Percentiles rank a stretch among this genome's conserved stretches.
These are phyloP conservation scores for Middelhovenomyces tepae DNA, from an alignment of 805 yeast species.

Conservation along the genomic window DNA sequence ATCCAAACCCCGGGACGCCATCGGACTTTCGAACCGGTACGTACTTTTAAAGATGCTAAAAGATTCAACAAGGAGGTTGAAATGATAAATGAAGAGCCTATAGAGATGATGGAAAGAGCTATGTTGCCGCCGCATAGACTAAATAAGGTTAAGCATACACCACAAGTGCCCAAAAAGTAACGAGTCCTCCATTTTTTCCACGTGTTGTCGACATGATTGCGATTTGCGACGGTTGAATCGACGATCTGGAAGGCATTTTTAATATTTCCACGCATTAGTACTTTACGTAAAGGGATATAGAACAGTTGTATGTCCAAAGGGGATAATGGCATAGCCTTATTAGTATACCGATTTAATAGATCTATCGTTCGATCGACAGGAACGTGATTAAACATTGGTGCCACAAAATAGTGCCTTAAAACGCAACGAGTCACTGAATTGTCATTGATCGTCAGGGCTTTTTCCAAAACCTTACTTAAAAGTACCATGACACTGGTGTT, in stretches of 20 bases:
- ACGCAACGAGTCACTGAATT: neutral
- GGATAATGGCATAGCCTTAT: neutral
- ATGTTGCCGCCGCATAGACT: too few relatives aligned
- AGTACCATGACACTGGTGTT: neutral
- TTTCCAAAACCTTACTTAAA: neutral
- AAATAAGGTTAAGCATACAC: neutral
- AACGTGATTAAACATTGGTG: neutral
- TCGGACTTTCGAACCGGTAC: neutral
- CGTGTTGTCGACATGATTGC: neutral
- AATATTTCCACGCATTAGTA: neutral
- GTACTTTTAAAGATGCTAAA: neutral
- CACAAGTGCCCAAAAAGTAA: neutral
- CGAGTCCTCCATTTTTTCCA: neutral
- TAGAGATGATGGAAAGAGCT: neutral
- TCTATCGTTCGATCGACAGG: neutral
- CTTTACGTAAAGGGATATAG: constrained; percentile 3
- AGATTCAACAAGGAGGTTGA: neutral
- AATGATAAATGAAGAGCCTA: neutral
- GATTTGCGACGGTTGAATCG: neutral
- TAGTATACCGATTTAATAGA: too few relatives aligned
- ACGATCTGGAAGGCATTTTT: neutral
- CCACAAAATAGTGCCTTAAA: neutral
- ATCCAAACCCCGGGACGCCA: neutral
- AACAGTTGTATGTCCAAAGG: neutral
- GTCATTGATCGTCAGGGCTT: neutral